Evolutionary conservation across 31 red algal species (phyloP).

Genomic region (Bonnemaisonia californica): DNA sequence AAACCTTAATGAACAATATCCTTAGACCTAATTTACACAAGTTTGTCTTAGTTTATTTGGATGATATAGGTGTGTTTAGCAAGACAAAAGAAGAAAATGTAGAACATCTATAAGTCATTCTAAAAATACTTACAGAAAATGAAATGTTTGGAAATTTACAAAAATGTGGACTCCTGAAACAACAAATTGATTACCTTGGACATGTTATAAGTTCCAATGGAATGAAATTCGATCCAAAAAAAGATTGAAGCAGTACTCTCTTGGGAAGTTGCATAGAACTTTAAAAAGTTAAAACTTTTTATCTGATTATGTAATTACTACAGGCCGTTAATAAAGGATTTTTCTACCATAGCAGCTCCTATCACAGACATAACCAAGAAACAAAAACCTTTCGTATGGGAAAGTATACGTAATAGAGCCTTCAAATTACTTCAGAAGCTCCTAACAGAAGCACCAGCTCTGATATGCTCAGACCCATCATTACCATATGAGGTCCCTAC

Average conservation of each 20-base stretch:
- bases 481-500: no score
- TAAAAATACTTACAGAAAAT: background rate
- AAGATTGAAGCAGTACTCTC: conserved; percentile 13
- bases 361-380: no score
- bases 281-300: background rate
- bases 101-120: conserved; percentile 2
- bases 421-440: no score
- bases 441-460: no score
- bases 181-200: conserved; percentile 30
- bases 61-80: conserved; percentile 37
- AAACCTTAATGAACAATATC: conserved; percentile 26
- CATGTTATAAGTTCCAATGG: background rate
- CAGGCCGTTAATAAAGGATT: no score
- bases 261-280: background rate
- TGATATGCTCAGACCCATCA: no score
- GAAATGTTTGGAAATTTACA: conserved; percentile 4
- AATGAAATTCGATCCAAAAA: background rate
- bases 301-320: no score
- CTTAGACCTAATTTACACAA: no score
- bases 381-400: no score
- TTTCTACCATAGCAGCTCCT: no score
- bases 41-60: conserved; percentile 29
- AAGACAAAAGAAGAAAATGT: conserved; percentile 25
- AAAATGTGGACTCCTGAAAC: conserved; percentile 22
- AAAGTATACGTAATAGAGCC: no score